phyloP scores from a whole-genome alignment of 2,329 filamentous ascomycete species.

The Escovopsis sp. region DNA sequence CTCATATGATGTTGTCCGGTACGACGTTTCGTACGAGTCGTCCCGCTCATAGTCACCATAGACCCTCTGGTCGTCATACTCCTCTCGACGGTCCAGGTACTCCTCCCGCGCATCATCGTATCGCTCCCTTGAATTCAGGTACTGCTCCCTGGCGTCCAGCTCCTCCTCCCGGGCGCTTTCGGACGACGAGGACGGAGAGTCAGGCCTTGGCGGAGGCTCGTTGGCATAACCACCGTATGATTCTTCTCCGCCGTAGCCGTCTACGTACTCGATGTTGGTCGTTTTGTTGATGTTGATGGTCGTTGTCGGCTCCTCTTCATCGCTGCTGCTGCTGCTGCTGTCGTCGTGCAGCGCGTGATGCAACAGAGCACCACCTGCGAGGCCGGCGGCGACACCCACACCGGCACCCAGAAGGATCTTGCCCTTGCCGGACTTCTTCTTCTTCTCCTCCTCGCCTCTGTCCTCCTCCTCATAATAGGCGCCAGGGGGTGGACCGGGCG shows the following conservation, averaged over 20 bases:
- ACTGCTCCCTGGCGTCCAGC: slow-evolving; percentile 27
- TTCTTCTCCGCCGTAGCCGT: slow-evolving; percentile 6
- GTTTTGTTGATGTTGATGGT: slow-evolving; percentile 1
- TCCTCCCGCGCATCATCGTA: slow-evolving; percentile 37
- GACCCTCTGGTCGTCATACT: slow-evolving; percentile 19
- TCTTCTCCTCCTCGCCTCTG: slow-evolving; percentile 4
- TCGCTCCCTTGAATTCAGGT: slow-evolving; percentile 32
- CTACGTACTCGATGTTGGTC: slow-evolving; percentile 1
- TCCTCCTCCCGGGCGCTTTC: slow-evolving; percentile 28
- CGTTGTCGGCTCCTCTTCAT: slow-evolving; percentile 2
- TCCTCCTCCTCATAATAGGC: too few relatives aligned
- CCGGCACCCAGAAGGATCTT: slow-evolving; percentile 44
- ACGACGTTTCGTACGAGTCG: too few relatives aligned
- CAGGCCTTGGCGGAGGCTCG: slow-evolving; percentile 24
- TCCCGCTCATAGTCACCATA: slow-evolving; percentile 29
- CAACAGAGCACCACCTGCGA: slow-evolving; percentile 42
- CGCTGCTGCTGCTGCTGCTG: slow-evolving; percentile 9
- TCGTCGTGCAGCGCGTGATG: slow-evolving; percentile 32
- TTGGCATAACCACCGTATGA: slow-evolving; percentile 22
- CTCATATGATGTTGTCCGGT: too few relatives aligned
- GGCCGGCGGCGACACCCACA: slow-evolving; percentile 43
- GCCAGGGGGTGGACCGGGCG: slow-evolving; percentile 6
- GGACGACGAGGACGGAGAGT: slow-evolving; percentile 18
- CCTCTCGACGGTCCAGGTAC: slow-evolving; percentile 35
- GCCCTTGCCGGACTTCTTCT: slow-evolving; percentile 32